Evolutionary conservation across 169 alveolate species (phyloP), one percentile per base, ranked within the genome.

Genomic region (Toxoplasma gondii): DNA sequence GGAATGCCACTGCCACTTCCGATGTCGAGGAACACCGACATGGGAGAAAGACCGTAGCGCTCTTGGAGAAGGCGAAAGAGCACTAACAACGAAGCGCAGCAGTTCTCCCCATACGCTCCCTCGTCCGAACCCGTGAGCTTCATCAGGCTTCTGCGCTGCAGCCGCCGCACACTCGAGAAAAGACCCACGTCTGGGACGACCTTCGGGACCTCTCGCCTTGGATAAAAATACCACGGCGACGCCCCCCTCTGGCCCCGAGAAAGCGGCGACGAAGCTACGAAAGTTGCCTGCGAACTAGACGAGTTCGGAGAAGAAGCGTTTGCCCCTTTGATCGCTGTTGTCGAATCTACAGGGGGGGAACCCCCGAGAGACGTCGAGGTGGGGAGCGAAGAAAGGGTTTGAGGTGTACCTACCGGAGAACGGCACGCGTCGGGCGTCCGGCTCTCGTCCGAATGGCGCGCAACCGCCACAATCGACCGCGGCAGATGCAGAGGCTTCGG

Each of bases 1-100:
- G 94, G 94, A 5, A 92, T 88, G 36, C 94, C 94, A 58, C 92
- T 92, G 54, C 94, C 94, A 54, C 94, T 92, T 69, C 94, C 94
- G 45, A 92, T 92, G 80, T 92, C 94, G 29, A 92, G 78, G 49
- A 92, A 92, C 39, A 88, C 74, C n/a, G 94, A 92, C 24, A 69
- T 69, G 12, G 88, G 84, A 70, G 74, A 53, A 49, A 92, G 88
- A 36, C 91, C 91, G 39, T 41, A 92, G 39, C 83, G 84, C 54
- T 44, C 45, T 58, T 92, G 88, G 41, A 92, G 43, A 29, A 92
- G 88, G 44, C 74, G 78, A 39, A 92, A 83, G 69, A 92, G 84
- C 86, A 39, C 69, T 19, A 92, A 78, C 49, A 92, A 54, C 39
- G 94, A 92, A 0, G 88, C 88, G 12, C 88, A 88, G 34, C 92